phyloP scores from a whole-genome alignment of 2,329 filamentous ascomycete genomes.

The Ophiostoma sp. region DNA sequence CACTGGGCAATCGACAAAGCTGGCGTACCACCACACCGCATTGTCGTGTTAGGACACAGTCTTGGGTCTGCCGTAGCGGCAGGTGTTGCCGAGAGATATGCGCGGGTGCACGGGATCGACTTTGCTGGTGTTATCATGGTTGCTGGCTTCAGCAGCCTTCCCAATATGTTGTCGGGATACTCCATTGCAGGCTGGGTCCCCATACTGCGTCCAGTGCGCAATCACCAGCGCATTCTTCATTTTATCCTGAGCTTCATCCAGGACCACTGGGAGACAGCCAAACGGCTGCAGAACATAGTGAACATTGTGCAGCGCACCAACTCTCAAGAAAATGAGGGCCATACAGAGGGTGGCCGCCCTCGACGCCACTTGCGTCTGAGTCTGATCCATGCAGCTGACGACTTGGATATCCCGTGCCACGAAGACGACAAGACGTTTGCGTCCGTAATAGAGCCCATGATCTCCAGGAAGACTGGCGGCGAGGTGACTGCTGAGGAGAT shows the following conservation, averaged over 20 bases:
- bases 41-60: conserved; percentile 79
- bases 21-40: conserved; percentile 61
- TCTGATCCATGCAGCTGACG: conserved; percentile 74
- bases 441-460: conserved; percentile 45
- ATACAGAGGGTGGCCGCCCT: background rate
- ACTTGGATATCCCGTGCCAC: conserved; percentile 72
- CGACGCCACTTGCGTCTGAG: conserved; percentile 53
- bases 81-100: conserved; percentile 67
- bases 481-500: conserved; percentile 38
- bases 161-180: conserved; percentile 70
- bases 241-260: conserved; percentile 59
- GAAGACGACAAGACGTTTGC: conserved; percentile 62
- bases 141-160: conserved; percentile 70
- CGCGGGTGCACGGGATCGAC: conserved; percentile 49
- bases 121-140: conserved; percentile 79
- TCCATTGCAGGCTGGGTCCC: conserved; percentile 73
- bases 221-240: conserved; percentile 59
- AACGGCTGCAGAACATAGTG: conserved; percentile 57
- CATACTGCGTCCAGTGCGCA: conserved; percentile 66
- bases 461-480: conserved; percentile 27
- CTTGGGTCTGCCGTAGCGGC: conserved; percentile 80
- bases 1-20: conserved; percentile 64
- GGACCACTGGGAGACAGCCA: conserved; percentile 75
- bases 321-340: conserved; percentile 32
- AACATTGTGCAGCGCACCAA: conserved; percentile 40